Base-by-base conservation (phyloP, 1,139 yeast species). In the Insectozyma bohioensis region DNA sequence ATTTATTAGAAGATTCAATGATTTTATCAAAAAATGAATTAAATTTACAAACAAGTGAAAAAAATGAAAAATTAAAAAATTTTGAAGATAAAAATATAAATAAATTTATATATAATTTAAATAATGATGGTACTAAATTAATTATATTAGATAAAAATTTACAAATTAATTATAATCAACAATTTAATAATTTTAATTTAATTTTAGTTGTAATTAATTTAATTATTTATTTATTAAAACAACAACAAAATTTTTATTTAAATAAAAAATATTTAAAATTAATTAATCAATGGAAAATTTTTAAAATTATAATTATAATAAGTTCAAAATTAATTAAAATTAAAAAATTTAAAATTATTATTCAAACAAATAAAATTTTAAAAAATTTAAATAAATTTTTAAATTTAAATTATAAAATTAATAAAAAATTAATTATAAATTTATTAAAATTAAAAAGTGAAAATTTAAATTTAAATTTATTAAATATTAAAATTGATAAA, bases 11-110 rank as follows among this genome's bases (percentile, higher is more conserved):
- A 33, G 67, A 67, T 39, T 51, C 72, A 2, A 62, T 69, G 64
- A 58, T 65, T 22, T 47, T 68, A 15, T 67, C 74, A 12, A 68
- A 69, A 40, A 67, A 67, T 39, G 74, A 70, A 28, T 67, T 62
- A 37, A 53, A 60, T 12, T 48, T 62, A 26, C 23, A 25, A 13
- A n/a, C 24, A 22, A 8, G n/a, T 22, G 9, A 22, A 22, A 13
- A 6, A 12, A 6, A 5, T 12, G 12, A 12, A 12, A 22, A 22
- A 12, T 11, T 11, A 4, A 9, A 22, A 22, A 22, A 6, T 22
- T 22, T 22, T 12, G 10, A 23, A 6, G 24, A 21, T 4, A 8
- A 21, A 5, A 4, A n/a, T 5, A 21, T 21, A 6, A 6, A 8
- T n/a, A 6, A 24, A 12, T 36, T 28, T 13, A 31, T 27, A 11